Conservation (phyloP, 345 rosid species). For the Gossypium stocksii region DNA sequence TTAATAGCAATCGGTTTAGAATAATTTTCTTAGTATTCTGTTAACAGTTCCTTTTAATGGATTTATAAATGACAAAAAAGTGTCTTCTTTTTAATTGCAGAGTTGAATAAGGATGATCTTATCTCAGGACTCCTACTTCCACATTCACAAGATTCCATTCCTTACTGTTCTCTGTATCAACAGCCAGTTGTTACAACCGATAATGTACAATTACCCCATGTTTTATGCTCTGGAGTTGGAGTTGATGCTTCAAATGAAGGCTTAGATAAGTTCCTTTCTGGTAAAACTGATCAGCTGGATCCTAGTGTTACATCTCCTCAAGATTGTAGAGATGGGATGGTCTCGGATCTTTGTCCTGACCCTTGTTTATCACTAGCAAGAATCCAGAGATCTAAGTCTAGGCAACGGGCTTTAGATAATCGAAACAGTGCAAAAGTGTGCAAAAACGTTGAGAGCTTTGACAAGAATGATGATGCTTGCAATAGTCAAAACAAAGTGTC, state of each 20-base stretch:
- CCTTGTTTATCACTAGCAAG: slow-evolving; percentile 47
- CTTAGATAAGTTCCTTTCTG: slow-evolving; percentile 17
- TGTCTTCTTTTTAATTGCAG: slow-evolving; percentile 35
- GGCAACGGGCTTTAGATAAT: slow-evolving; percentile 61
- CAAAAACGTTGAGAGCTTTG: slow-evolving; percentile 27
- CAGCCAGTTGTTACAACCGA: slow-evolving; percentile 30
- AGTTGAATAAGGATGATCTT: slow-evolving; percentile 64
- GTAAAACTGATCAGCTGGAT: slow-evolving; percentile 30
- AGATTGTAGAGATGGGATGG: slow-evolving; percentile 31
- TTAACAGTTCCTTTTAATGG: background rate
- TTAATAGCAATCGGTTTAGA: background rate
- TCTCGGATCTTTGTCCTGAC: slow-evolving; percentile 28
- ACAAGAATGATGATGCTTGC: slow-evolving; percentile 23
- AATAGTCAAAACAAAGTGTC: slow-evolving; percentile 21
- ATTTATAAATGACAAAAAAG: background rate
- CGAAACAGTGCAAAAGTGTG: slow-evolving; percentile 58
- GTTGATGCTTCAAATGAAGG: slow-evolving; percentile 21
- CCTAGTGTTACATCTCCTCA: slow-evolving; percentile 37
- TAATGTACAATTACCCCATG: slow-evolving; percentile 23
- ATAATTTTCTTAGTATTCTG: background rate
- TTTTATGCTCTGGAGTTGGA: slow-evolving; percentile 18
- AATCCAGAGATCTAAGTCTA: slow-evolving; percentile 69
- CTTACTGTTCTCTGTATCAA: slow-evolving; percentile 33
- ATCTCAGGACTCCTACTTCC: slow-evolving; percentile 54
- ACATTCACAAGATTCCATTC: slow-evolving; percentile 34